A percentile compares a stretch with the other conserved stretches of the same genome.
Evolutionary conservation across 2,329 filamentous ascomycete genomes (phyloP).

Genomic region (Venturia carpophila): DNA sequence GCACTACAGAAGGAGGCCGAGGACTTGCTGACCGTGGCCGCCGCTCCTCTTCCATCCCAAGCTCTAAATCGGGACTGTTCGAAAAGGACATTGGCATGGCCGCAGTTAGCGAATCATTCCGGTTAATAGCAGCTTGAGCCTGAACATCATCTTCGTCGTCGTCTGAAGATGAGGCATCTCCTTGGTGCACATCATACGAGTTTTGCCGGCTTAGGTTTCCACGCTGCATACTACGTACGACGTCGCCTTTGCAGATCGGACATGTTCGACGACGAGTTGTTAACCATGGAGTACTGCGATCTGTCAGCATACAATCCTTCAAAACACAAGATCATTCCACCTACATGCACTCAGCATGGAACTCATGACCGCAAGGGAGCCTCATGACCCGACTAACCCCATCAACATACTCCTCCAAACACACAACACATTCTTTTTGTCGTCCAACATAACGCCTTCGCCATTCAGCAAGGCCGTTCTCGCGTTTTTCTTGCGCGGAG

Average conservation of each 20-base stretch:
- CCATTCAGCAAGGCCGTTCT: conserved; percentile 43
- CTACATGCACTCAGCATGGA: conserved; percentile 97
- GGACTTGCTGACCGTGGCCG: conserved; percentile 1
- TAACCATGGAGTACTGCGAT: conserved; percentile 79
- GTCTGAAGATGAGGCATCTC: conserved; percentile 25
- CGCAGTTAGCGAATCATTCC: conserved; percentile 43
- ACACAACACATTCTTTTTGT: conserved; percentile 88
- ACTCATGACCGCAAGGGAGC: conserved; percentile 93
- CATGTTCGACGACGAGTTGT: conserved; percentile 94
- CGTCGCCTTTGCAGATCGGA: conserved; percentile 96
- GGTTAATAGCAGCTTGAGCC: conserved; percentile 36
- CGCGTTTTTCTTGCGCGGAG: conserved; percentile 46
- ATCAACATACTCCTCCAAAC: conserved; percentile 91
- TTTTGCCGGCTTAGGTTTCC: conserved; percentile 15
- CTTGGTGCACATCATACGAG: conserved; percentile 24
- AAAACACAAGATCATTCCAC: conserved; percentile 35
- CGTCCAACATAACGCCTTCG: conserved; percentile 54
- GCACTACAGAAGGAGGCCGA: neutral
- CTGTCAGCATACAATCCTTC: conserved; percentile 21
- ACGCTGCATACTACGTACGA: conserved; percentile 52
- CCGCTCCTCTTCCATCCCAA: neutral
- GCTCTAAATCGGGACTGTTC: neutral
- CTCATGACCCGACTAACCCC: conserved; percentile 95
- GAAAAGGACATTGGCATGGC: conserved; percentile 37
- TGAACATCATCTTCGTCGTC: conserved; percentile 38